Evolutionary conservation across 345 rosid genomes (phyloP).

Genomic region (Erucastrum elatum): DNA sequence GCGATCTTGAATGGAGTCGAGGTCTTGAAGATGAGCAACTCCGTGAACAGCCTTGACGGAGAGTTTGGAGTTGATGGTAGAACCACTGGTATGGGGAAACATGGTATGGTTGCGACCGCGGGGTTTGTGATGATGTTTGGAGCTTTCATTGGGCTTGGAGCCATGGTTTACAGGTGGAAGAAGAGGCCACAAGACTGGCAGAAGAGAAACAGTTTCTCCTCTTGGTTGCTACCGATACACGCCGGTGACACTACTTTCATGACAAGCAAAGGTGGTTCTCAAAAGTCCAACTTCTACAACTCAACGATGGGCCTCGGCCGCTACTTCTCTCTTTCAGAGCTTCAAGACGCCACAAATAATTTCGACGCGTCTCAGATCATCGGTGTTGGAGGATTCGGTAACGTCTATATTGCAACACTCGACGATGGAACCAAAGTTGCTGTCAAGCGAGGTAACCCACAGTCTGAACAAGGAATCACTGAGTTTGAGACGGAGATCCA

Average conservation of each 20-base stretch:
- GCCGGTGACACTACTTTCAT: background rate
- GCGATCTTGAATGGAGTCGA: background rate
- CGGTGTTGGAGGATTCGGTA: background rate
- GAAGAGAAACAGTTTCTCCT: background rate
- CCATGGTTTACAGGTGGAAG: background rate
- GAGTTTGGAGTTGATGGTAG: background rate
- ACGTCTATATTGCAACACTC: background rate
- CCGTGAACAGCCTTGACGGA: background rate
- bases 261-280: background rate
- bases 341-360: background rate
- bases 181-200: background rate
- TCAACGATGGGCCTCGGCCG: background rate
- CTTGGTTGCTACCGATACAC: background rate
- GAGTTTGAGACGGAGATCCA: background rate
- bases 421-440: slow-evolving; percentile 1
- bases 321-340: background rate
- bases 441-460: background rate
- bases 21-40: background rate
- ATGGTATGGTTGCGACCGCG: background rate
- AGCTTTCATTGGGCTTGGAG: background rate
- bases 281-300: background rate
- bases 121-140: background rate
- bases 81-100: background rate
- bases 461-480: background rate
- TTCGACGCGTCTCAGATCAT: background rate